Percentiles rank a stretch among this genome's conserved stretches.
These are phyloP conservation scores for Sporothrix brasiliensis DNA, from an alignment of 2,329 filamentous ascomycete genomes.

Conservation along the genomic window DNA sequence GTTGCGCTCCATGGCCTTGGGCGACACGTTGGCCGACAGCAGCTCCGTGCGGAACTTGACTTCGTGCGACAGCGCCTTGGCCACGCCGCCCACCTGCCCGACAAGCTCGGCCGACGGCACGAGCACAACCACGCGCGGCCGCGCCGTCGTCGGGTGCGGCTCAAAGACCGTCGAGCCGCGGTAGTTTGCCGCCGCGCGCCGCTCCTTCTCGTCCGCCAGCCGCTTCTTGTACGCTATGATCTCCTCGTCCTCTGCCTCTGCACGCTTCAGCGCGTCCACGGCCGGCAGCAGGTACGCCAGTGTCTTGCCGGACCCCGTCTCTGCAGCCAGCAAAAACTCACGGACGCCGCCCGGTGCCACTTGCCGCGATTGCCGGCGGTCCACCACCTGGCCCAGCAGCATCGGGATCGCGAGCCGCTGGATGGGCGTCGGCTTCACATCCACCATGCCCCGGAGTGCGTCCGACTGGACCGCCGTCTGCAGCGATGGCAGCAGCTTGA, in stretches of 20 bases:
- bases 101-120: slow-evolving; percentile 93
- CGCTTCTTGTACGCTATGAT: slow-evolving; percentile 61
- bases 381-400: slow-evolving; percentile 63
- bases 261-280: slow-evolving; percentile 80
- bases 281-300: slow-evolving; percentile 86
- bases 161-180: slow-evolving; percentile 57
- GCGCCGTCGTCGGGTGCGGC: slow-evolving; percentile 71
- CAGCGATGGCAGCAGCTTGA: slow-evolving; percentile 72
- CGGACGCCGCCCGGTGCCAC: slow-evolving; percentile 35
- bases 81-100: slow-evolving; percentile 76
- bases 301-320: slow-evolving; percentile 97
- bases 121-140: slow-evolving; percentile 81
- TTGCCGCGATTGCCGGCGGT: slow-evolving; percentile 27
- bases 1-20: slow-evolving; percentile 78
- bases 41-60: slow-evolving; percentile 84
- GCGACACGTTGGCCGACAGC: slow-evolving; percentile 75
- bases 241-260: slow-evolving; percentile 63
- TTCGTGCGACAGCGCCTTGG: slow-evolving; percentile 80
- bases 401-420: slow-evolving; percentile 87
- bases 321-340: slow-evolving; percentile 83
- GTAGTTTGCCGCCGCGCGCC: slow-evolving; percentile 56
- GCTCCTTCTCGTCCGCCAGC: slow-evolving; percentile 58
- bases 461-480: slow-evolving; percentile 72
- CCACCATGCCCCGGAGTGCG: slow-evolving; percentile 72
- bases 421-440: slow-evolving; percentile 82